Conservation (phyloP, 225 moss, liverwort and hornwort genomes). For the Bryum argenteum region DNA sequence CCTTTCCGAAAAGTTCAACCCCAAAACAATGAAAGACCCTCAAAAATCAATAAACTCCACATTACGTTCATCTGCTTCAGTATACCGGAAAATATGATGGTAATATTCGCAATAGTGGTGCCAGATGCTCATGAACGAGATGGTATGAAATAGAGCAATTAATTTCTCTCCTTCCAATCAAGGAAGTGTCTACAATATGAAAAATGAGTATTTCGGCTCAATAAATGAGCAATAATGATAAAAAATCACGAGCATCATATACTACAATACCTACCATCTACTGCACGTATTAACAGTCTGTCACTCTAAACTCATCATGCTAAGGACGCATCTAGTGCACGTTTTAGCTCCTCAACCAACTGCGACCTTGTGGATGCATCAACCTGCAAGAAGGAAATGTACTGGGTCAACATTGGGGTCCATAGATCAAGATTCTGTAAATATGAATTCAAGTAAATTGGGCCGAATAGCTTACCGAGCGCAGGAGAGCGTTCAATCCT, state of each 20-base stretch:
- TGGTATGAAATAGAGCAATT: constrained; percentile 22
- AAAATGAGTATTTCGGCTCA: constrained; percentile 40
- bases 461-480: constrained; percentile 53
- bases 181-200: constrained; percentile 20
- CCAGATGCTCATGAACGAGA: not conserved
- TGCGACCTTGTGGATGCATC: constrained; percentile 50
- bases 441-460: not conserved
- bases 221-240: constrained; percentile 32
- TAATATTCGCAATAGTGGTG: too few relatives aligned
- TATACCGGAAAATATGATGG: too few relatives aligned
- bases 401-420: too few relatives aligned
- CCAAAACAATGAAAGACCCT: too few relatives aligned
- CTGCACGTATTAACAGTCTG: constrained; percentile 36
- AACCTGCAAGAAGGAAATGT: constrained; percentile 38
- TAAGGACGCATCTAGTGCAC: constrained; percentile 40
- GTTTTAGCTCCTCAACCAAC: constrained; percentile 53
- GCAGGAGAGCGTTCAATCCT: constrained; percentile 70
- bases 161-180: constrained; percentile 28
- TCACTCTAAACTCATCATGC: constrained; percentile 19
- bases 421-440: not conserved
- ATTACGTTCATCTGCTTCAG: too few relatives aligned
- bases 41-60: too few relatives aligned
- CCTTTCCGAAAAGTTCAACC: too few relatives aligned
- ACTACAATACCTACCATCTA: constrained; percentile 34
- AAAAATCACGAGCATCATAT: constrained; percentile 31